A percentile compares a stretch with the other conserved stretches of the same genome.
phyloP scores from a whole-genome alignment of 179 eudicot species.

The Spinacia oleracea region DNA sequence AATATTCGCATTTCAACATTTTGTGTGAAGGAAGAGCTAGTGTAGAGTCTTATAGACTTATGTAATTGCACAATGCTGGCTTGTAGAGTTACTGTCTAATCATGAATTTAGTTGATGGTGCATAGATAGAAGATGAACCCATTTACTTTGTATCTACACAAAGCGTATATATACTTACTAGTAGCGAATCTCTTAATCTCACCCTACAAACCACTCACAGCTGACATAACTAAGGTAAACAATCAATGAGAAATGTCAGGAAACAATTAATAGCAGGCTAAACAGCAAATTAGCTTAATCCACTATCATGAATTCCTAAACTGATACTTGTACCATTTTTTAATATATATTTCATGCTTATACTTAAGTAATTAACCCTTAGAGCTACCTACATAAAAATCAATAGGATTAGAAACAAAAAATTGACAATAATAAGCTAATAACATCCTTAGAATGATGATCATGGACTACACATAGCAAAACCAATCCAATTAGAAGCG shows the following conservation, averaged over 20 bases:
- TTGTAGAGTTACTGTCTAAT: not conserved
- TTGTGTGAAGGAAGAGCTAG: not conserved
- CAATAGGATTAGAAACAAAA: too few relatives aligned
- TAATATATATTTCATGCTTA: too few relatives aligned
- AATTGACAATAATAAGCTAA: too few relatives aligned
- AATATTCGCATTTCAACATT: not conserved
- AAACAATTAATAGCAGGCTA: not conserved
- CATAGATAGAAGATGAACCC: not conserved
- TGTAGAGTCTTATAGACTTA: not conserved
- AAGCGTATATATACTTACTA: constrained; percentile 45
- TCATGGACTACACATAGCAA: too few relatives aligned
- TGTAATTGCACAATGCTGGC: not conserved
- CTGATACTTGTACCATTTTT: not conserved
- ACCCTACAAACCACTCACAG: constrained; percentile 94
- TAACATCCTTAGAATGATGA: too few relatives aligned
- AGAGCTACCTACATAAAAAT: too few relatives aligned
- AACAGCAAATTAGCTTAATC: not conserved
- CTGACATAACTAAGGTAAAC: constrained; percentile 76
- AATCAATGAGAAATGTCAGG: too few relatives aligned
- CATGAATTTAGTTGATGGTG: not conserved
- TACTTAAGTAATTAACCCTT: too few relatives aligned
- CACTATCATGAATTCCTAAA: not conserved
- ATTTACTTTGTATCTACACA: not conserved
- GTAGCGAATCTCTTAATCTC: constrained; percentile 70
- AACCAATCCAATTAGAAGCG: too few relatives aligned